Evolutionary conservation across 2,329 filamentous ascomycete genomes (phyloP).

Genomic region (Didymella glomerata): DNA sequence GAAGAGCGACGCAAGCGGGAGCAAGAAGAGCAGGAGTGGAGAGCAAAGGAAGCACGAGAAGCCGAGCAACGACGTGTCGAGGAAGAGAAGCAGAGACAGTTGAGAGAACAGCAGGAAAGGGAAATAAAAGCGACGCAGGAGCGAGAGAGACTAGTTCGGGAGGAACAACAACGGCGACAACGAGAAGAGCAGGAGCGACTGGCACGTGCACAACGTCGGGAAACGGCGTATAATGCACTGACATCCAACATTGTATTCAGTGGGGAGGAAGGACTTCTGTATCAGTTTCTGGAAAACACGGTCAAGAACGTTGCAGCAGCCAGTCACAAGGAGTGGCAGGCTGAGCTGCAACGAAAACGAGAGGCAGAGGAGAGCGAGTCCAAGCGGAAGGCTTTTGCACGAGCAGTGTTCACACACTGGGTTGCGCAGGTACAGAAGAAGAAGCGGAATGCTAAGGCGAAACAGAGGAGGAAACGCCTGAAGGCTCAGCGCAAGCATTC

Average conservation of each 20-base stretch:
- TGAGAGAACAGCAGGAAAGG: constrained; percentile 25
- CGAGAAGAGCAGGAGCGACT: constrained; percentile 33
- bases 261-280: constrained; percentile 52
- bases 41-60: constrained; percentile 26
- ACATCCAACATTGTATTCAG: constrained; percentile 51
- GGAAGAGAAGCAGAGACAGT: constrained; percentile 26
- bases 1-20: constrained; percentile 23
- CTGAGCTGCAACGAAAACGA: constrained; percentile 34
- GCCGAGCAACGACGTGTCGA: constrained; percentile 29
- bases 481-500: constrained; percentile 32
- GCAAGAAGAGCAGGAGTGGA: constrained; percentile 15
- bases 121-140: constrained; percentile 31
- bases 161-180: constrained; percentile 32
- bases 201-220: constrained; percentile 26
- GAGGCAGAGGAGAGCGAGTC: constrained; percentile 32
- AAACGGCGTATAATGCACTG: constrained; percentile 43
- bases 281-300: constrained; percentile 56
- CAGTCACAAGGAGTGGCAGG: constrained; percentile 44
- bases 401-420: constrained; percentile 35
- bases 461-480: constrained; percentile 37
- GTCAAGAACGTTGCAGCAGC: constrained; percentile 47
- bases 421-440: constrained; percentile 38
- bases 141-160: constrained; percentile 29
- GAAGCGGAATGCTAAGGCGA: constrained; percentile 31
- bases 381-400: constrained; percentile 29